Conservation (phyloP, 352 stramenopile genomes). For the Pythium periplocum region DNA sequence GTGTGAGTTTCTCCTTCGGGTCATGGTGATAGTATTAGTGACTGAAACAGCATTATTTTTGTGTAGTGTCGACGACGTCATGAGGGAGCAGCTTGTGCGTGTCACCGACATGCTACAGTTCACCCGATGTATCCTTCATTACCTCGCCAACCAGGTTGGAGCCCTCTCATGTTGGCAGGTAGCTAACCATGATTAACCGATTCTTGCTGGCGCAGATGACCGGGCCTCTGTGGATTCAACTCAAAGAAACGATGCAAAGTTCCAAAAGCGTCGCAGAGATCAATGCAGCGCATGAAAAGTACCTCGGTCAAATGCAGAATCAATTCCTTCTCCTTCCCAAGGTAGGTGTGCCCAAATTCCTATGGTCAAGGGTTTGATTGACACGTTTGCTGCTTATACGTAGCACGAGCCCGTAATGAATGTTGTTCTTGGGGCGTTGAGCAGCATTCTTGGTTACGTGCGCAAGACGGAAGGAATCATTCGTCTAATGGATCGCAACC, state of each 20-base stretch:
- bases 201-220: constrained; percentile 19
- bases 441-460: neutral
- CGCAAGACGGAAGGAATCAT: neutral
- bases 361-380: constrained; percentile 55
- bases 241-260: constrained; percentile 15
- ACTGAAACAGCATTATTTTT: neutral
- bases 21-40: neutral
- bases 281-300: constrained; percentile 49
- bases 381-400: constrained; percentile 57
- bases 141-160: constrained; percentile 57
- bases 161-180: neutral
- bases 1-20: constrained; percentile 25
- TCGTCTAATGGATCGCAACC: neutral
- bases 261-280: constrained; percentile 41
- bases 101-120: constrained; percentile 76
- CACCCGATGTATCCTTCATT: constrained; percentile 57
- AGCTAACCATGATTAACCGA: neutral
- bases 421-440: neutral
- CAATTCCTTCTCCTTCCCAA: constrained; percentile 72
- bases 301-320: constrained; percentile 57
- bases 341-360: constrained; percentile 21
- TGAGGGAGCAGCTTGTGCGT: constrained; percentile 41
- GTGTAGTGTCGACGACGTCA: constrained; percentile 35
- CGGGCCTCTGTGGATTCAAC: constrained; percentile 13
- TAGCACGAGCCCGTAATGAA: neutral